A percentile compares a stretch with the other conserved stretches of the same genome.
Evolutionary conservation across 2,329 filamentous ascomycete species (phyloP).

Genomic region (Alternaria dauci): DNA sequence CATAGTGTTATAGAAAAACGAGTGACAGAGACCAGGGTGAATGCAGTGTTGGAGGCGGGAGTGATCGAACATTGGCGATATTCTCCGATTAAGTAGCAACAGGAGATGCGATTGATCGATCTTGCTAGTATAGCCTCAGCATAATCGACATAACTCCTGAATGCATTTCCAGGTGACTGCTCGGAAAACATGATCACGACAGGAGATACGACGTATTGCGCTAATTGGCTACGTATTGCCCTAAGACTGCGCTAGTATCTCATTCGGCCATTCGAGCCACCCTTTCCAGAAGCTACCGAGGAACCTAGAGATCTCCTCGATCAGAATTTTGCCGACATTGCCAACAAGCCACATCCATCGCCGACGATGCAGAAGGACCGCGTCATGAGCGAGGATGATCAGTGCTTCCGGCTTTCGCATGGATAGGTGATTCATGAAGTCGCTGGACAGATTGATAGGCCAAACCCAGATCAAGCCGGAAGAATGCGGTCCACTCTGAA

Average conservation of each 20-base stretch:
- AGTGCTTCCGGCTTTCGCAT: constrained; percentile 30
- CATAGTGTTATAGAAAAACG: background rate
- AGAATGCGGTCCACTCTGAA: background rate
- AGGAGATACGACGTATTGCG: constrained; percentile 2
- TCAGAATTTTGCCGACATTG: constrained; percentile 24
- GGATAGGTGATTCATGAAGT: constrained; percentile 27
- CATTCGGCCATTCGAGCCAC: constrained; percentile 36
- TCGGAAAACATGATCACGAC: background rate
- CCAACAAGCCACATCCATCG: constrained; percentile 28
- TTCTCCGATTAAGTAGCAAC: background rate
- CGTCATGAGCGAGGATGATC: constrained; percentile 33
- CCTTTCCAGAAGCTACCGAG: constrained; percentile 27
- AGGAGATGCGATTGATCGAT: background rate
- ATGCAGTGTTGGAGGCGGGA: background rate
- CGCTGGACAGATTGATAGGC: constrained; percentile 28
- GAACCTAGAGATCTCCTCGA: constrained; percentile 22
- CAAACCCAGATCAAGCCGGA: constrained; percentile 25
- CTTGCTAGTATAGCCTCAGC: background rate
- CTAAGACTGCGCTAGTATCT: constrained; percentile 5
- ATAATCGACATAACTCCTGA: background rate
- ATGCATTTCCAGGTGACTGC: background rate
- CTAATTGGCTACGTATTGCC: background rate
- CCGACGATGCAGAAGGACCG: constrained; percentile 29
- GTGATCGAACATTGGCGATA: background rate
- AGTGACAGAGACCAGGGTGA: background rate